phyloP scores from a whole-genome alignment of 345 rosid genomes.

The Hibiscus syriacus region DNA sequence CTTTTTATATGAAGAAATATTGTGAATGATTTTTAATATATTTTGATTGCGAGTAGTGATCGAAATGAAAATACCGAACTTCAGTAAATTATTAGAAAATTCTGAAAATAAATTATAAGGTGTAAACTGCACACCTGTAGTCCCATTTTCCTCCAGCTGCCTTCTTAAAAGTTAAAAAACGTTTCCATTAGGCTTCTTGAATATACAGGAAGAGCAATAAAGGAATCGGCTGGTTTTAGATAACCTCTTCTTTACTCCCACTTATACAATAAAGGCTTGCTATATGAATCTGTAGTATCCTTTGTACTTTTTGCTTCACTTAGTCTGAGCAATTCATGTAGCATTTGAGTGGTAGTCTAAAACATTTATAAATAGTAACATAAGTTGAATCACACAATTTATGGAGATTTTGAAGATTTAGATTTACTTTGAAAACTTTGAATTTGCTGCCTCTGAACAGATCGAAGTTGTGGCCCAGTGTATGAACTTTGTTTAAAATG shows the following conservation, averaged over 20 bases:
- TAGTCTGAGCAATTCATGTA: neutral
- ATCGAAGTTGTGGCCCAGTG: neutral
- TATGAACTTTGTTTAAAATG: neutral
- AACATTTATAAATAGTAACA: neutral
- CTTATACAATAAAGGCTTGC: neutral
- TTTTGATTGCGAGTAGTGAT: neutral
- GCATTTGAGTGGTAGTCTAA: neutral
- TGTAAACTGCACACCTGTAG: neutral
- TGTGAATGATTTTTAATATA: neutral
- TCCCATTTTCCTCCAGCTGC: neutral
- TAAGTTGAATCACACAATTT: neutral
- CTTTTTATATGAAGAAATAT: neutral
- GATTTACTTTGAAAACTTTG: constrained; percentile 1
- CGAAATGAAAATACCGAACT: neutral
- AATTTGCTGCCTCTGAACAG: neutral
- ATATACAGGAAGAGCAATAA: neutral
- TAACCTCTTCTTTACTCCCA: neutral
- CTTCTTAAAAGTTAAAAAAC: neutral
- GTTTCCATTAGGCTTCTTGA: neutral
- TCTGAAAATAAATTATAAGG: neutral
- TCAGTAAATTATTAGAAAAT: neutral
- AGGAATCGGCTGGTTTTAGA: neutral
- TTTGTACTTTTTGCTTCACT: neutral
- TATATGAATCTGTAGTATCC: neutral
- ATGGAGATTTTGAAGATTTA: neutral